Conservation (phyloP, 768 basidiomycete species). For the Boletus reticuloceps region DNA sequence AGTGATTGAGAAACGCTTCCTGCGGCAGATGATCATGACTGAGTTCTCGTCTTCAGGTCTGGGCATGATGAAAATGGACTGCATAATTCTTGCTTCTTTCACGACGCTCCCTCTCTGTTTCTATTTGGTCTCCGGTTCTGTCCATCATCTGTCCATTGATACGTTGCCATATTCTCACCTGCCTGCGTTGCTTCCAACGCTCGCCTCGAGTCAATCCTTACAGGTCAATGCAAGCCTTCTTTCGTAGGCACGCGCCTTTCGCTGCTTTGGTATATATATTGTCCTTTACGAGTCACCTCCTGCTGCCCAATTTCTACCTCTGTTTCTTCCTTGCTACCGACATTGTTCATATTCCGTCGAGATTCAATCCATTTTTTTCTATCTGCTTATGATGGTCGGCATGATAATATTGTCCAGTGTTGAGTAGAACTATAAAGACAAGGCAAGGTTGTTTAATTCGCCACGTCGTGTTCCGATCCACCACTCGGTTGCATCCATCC, state of each 20-base stretch:
- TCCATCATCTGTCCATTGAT: conserved; percentile 41
- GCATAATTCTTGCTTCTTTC: conserved; percentile 22
- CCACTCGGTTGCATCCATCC: background rate
- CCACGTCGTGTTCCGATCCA: conserved; percentile 3
- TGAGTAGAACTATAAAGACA: conserved; percentile 2
- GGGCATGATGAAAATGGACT: conserved; percentile 60
- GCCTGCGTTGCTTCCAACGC: conserved; percentile 45
- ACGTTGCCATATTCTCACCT: conserved; percentile 53
- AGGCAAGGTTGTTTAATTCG: background rate
- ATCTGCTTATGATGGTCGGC: conserved; percentile 1
- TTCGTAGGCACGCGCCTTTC: conserved; percentile 27
- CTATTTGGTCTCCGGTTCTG: conserved; percentile 21
- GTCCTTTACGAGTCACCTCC: conserved; percentile 32
- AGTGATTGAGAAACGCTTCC: conserved; percentile 26
- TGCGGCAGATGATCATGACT: conserved; percentile 3
- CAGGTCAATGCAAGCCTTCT: conserved; percentile 40
- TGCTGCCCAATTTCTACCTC: conserved; percentile 33
- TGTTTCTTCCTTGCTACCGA: conserved; percentile 36
- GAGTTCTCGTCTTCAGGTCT: conserved; percentile 52
- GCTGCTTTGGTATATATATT: conserved; percentile 38
- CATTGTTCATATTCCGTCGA: conserved; percentile 46
- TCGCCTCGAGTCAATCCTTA: conserved; percentile 66
- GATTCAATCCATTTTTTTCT: conserved; percentile 35
- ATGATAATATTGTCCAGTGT: background rate
- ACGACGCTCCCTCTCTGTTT: conserved; percentile 23